These are phyloP conservation scores for Aspergillus viridinutans DNA, from an alignment of 2,329 filamentous ascomycete species.

Conservation along the genomic window DNA sequence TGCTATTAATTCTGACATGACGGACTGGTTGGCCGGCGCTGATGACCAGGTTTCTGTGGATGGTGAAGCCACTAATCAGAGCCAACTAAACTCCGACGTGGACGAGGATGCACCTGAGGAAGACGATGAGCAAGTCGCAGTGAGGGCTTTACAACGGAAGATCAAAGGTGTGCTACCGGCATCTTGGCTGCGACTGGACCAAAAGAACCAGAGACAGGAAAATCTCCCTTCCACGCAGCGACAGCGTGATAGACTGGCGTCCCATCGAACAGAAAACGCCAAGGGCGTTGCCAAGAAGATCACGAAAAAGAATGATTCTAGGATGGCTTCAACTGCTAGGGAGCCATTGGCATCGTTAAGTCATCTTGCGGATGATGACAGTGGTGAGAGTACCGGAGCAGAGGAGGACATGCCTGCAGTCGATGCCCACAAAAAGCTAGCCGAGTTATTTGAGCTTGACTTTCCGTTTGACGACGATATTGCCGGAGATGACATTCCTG, in stretches of 20 bases:
- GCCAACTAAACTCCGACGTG: conserved; percentile 10
- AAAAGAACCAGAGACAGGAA: conserved; percentile 28
- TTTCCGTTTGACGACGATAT: conserved; percentile 20
- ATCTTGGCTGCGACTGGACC: conserved; percentile 44
- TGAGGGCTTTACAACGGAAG: conserved; percentile 35
- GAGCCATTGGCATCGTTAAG: conserved; percentile 13
- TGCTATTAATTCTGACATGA: conserved; percentile 9
- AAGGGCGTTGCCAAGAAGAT: conserved; percentile 35
- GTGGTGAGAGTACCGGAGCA: conserved; percentile 11
- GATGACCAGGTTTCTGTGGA: conserved; percentile 13
- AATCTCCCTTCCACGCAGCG: conserved; percentile 12
- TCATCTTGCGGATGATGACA: conserved; percentile 27
- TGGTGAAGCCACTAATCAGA: conserved; percentile 15
- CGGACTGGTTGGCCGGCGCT: conserved; percentile 12
- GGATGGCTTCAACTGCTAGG: conserved; percentile 10
- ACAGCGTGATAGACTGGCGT: conserved; percentile 16
- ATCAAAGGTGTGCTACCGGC: conserved; percentile 49
- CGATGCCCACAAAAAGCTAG: conserved; percentile 10
- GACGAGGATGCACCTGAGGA: conserved; percentile 8
- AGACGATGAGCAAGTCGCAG: conserved; percentile 20
- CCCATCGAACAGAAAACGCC: conserved; percentile 21
- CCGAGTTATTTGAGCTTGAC: conserved; percentile 17
- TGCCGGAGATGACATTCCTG: conserved; percentile 31
- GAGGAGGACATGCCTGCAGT: not conserved
- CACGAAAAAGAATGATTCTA: conserved; percentile 18